phyloP scores from a whole-genome alignment of 208 protist species.

The Trichomonas vaginalis region DNA sequence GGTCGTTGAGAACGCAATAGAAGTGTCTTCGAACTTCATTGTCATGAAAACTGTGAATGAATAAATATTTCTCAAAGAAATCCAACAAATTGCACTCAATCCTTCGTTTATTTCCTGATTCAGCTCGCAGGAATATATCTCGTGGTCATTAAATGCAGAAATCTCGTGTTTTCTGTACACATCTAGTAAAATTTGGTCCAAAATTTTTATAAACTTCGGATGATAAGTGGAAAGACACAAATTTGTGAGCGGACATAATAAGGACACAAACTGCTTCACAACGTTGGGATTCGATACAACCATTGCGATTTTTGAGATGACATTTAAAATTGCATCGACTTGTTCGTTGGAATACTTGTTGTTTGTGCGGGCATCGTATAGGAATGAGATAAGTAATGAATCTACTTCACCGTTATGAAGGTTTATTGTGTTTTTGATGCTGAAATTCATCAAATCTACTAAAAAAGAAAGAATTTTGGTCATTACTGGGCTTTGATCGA shows the following conservation, averaged over 20 bases:
- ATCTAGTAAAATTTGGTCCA: not conserved
- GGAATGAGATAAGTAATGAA: not conserved
- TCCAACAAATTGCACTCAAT: not conserved
- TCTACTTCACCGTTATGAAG: not conserved
- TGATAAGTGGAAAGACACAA: not conserved
- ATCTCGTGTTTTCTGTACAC: not conserved
- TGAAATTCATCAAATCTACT: not conserved
- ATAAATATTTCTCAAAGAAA: not conserved
- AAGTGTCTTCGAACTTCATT: not conserved
- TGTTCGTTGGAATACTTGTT: not conserved
- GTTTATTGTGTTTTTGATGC: not conserved
- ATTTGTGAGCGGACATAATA: not conserved
- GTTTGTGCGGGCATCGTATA: not conserved
- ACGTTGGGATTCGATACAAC: not conserved
- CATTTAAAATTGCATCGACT: not conserved
- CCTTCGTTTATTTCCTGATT: not conserved
- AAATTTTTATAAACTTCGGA: not conserved
- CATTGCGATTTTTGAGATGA: not conserved
- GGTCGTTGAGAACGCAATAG: not conserved
- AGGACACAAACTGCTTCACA: not conserved
- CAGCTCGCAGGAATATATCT: not conserved
- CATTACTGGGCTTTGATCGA: not conserved
- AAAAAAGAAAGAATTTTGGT: not conserved
- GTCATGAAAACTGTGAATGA: not conserved
- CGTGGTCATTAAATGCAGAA: not conserved